A percentile compares a stretch with the other conserved stretches of the same genome.
Conservation (phyloP, 371 early-diverging fungal genomes). For the Circinella minor region DNA sequence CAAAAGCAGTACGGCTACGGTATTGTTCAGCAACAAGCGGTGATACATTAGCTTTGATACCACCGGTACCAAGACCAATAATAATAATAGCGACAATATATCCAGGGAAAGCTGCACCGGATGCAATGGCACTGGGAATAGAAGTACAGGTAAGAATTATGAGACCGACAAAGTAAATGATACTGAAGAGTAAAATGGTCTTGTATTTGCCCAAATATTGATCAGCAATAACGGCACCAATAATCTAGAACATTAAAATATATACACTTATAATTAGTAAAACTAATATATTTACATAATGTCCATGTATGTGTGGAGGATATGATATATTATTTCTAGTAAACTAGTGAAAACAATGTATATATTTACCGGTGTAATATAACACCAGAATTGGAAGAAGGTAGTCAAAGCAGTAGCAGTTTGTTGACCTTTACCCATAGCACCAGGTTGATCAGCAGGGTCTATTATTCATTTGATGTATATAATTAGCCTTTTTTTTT, state of each 20-base stretch:
- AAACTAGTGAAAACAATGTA: not conserved
- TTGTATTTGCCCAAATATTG: slow-evolving; percentile 82
- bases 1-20: slow-evolving; percentile 28
- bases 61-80: slow-evolving; percentile 69
- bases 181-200: slow-evolving; percentile 72
- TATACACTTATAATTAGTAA: too few relatives aligned
- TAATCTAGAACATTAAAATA: slow-evolving; percentile 6
- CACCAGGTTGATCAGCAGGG: slow-evolving; percentile 54
- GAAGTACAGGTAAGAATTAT: slow-evolving; percentile 70
- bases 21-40: slow-evolving; percentile 59
- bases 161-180: slow-evolving; percentile 73
- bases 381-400: slow-evolving; percentile 83
- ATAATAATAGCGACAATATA: slow-evolving; percentile 70
- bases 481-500: not conserved
- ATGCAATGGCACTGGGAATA: slow-evolving; percentile 54
- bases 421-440: slow-evolving; percentile 54
- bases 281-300: too few relatives aligned
- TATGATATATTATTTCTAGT: too few relatives aligned
- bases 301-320: too few relatives aligned
- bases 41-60: slow-evolving; percentile 58
- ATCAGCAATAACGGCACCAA: slow-evolving; percentile 86
- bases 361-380: slow-evolving; percentile 62
- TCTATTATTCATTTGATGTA: slow-evolving; percentile 22
- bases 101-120: slow-evolving; percentile 64
- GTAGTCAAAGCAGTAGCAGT: slow-evolving; percentile 75